phyloP scores from a whole-genome alignment of 2,329 filamentous ascomycete species.

The Diplodia sapinea region DNA sequence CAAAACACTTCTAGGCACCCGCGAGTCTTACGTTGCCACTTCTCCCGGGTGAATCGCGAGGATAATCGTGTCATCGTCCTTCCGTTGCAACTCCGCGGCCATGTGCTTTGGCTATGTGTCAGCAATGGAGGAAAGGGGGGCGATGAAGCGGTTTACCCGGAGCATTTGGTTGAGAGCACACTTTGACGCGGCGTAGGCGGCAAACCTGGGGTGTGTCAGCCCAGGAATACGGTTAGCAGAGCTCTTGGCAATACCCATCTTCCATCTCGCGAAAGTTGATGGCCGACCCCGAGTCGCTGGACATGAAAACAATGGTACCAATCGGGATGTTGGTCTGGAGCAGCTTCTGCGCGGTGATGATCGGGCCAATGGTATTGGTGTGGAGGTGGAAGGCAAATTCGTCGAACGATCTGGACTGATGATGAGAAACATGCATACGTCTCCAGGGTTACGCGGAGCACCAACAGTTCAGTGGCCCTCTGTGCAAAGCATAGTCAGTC shows the following conservation, averaged over 20 bases:
- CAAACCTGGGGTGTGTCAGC: conserved; percentile 49
- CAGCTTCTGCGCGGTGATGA: conserved; percentile 61
- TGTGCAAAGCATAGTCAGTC: conserved; percentile 36
- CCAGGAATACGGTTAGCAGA: conserved; percentile 11
- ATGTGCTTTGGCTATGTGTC: conserved; percentile 50
- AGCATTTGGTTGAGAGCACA: conserved; percentile 63
- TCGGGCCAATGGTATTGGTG: conserved; percentile 64
- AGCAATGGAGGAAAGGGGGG: not conserved
- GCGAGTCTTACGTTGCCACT: conserved; percentile 54
- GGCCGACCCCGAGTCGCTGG: conserved; percentile 62
- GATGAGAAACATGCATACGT: conserved; percentile 11
- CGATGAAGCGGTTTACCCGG: conserved; percentile 37
- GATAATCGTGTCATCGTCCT: conserved; percentile 56
- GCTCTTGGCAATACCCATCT: conserved; percentile 50
- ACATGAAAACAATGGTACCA: conserved; percentile 62
- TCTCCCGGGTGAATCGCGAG: conserved; percentile 65
- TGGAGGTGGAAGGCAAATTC: conserved; percentile 62
- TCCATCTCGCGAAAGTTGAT: conserved; percentile 60
- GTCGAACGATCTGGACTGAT: conserved; percentile 54
- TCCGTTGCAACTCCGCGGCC: conserved; percentile 60
- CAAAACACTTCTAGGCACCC: not conserved
- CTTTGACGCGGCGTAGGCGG: conserved; percentile 63
- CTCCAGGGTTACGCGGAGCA: conserved; percentile 35
- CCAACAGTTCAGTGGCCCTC: conserved; percentile 59
- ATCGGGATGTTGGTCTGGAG: conserved; percentile 55